Evolutionary conservation across 371 early-diverging fungal genomes (phyloP).

Genomic region (Globomyces sp.): DNA sequence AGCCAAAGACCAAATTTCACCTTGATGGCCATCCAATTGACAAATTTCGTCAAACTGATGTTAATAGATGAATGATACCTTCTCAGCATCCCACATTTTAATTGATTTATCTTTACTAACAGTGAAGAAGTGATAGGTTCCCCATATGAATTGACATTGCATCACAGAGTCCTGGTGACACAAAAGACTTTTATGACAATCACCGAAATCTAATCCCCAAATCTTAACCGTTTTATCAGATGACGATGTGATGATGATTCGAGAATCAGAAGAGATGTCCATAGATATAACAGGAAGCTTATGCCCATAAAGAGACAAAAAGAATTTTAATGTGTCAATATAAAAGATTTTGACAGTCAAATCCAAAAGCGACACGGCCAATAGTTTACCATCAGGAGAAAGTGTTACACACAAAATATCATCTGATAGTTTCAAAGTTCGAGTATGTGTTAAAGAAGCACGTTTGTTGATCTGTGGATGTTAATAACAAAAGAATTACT

Average conservation of each 20-base stretch:
- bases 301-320: conserved; percentile 94
- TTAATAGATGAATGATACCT: conserved; percentile 40
- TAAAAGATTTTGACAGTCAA: conserved; percentile 95
- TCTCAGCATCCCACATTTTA: conserved; percentile 97
- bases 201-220: conserved; percentile 98
- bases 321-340: conserved; percentile 93
- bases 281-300: conserved; percentile 92
- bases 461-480: conserved; percentile 37
- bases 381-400: conserved; percentile 78
- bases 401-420: conserved; percentile 84
- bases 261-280: conserved; percentile 93
- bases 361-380: conserved; percentile 91
- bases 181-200: conserved; percentile 91
- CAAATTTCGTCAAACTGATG: conserved; percentile 84
- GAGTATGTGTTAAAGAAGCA: conserved; percentile 76
- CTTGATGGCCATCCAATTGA: conserved; percentile 86
- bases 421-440: conserved; percentile 91
- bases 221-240: conserved; percentile 96
- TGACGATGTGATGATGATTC: conserved; percentile 83
- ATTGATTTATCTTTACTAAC: conserved; percentile 84
- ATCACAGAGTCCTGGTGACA: conserved; percentile 94
- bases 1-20: conserved; percentile 91
- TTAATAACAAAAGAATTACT: background rate
- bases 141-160: conserved; percentile 81
- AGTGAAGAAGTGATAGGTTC: conserved; percentile 93